phyloP scores from a whole-genome alignment of 768 basidiomycete species.

The Calocybe gangraenosa region DNA sequence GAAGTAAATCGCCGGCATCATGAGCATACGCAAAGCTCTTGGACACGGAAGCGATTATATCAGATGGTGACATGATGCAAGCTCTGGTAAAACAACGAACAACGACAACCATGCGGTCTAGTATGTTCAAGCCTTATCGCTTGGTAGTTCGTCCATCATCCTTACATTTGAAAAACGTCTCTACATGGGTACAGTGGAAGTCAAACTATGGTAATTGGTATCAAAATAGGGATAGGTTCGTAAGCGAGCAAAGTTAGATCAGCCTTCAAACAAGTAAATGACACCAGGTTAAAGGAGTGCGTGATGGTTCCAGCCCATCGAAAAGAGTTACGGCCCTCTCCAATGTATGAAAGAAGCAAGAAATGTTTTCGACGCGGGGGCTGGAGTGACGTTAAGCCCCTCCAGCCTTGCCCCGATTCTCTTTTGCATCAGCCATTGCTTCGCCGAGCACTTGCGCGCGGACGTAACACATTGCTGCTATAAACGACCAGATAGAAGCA shows the following conservation, averaged over 20 bases:
- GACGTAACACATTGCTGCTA: conserved; percentile 64
- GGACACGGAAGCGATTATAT: conserved; percentile 54
- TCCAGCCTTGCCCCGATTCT: conserved; percentile 54
- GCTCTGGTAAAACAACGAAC: background rate
- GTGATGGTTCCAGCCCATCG: conserved; percentile 25
- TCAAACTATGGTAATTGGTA: conserved; percentile 9
- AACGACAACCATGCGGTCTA: no score
- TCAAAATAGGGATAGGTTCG: conserved; percentile 2
- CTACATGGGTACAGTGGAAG: conserved; percentile 8
- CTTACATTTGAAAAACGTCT: conserved; percentile 5
- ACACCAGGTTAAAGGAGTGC: conserved; percentile 15
- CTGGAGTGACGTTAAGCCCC: conserved; percentile 40
- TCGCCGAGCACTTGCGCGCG: conserved; percentile 68
- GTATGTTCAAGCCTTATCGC: no score
- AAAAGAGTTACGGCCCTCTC: conserved; percentile 5
- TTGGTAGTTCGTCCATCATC: conserved; percentile 4
- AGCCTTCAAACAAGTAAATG: background rate
- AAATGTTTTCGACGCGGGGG: background rate
- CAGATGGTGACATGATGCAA: conserved; percentile 31
- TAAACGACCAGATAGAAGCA: conserved; percentile 73
- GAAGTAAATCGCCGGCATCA: conserved; percentile 62
- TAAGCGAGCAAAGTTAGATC: background rate
- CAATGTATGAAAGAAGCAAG: background rate
- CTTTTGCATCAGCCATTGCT: conserved; percentile 60
- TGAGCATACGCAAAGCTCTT: conserved; percentile 54